Conservation (phyloP, 345 rosid species). For the Isatis tinctoria region DNA sequence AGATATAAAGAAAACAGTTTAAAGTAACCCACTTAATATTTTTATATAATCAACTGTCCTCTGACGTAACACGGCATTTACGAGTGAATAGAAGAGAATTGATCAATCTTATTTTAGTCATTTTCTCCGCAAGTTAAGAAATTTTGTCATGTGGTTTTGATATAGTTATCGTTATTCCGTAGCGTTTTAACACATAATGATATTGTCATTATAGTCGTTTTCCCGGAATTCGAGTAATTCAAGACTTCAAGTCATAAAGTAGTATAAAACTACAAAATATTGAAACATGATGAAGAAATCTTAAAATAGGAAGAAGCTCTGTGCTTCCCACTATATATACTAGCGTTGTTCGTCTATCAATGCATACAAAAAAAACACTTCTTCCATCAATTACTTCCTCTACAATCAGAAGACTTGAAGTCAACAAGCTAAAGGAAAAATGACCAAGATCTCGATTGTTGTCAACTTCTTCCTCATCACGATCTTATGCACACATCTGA, state of each 20-base stretch:
- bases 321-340: conserved; percentile 3
- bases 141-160: background rate
- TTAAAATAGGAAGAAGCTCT: background rate
- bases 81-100: background rate
- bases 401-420: background rate
- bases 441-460: background rate
- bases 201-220: too few species aligned
- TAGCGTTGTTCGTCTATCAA: background rate
- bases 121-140: conserved; percentile 19
- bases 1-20: background rate
- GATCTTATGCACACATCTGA: background rate
- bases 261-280: too few species aligned
- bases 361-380: background rate
- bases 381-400: background rate
- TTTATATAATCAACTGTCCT: background rate
- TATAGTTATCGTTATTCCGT: background rate
- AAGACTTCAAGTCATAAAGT: too few species aligned
- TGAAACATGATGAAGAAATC: background rate
- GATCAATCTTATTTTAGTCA: background rate
- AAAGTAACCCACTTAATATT: background rate
- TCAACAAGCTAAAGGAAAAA: background rate
- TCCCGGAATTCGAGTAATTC: too few species aligned
- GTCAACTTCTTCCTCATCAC: conserved; percentile 1
- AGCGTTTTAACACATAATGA: background rate
- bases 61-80: conserved; percentile 15